A percentile compares a stretch with the other conserved stretches of the same genome.
Evolutionary conservation across 176 grass and related monocot genomes (phyloP).

Genomic region (Oryza glumipatula): DNA sequence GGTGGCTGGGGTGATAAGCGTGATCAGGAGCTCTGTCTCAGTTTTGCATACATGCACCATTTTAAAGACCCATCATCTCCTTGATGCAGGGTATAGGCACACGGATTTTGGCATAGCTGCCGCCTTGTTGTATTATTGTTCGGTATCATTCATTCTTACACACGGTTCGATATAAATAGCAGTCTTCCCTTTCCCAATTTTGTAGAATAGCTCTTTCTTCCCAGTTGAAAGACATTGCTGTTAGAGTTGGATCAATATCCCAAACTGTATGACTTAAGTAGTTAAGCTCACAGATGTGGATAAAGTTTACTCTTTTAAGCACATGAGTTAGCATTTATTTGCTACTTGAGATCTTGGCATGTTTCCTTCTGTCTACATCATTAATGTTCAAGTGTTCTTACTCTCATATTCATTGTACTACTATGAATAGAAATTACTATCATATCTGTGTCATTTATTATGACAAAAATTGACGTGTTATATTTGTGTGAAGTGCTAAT

Average conservation of each 20-base stretch:
- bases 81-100: constrained; percentile 33
- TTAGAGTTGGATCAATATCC: constrained; percentile 39
- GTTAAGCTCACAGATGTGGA: constrained; percentile 38
- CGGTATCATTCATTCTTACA: constrained; percentile 36
- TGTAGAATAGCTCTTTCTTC: constrained; percentile 41
- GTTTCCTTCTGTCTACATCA: constrained; percentile 8
- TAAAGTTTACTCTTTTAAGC: constrained; percentile 15
- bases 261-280: constrained; percentile 39
- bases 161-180: constrained; percentile 44
- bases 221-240: background rate
- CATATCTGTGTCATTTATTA: background rate
- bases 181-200: constrained; percentile 35
- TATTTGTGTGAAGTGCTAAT: constrained; percentile 18
- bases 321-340: constrained; percentile 15
- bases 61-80: constrained; percentile 35
- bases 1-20: constrained; percentile 94
- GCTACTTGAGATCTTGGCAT: background rate
- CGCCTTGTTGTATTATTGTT: constrained; percentile 55
- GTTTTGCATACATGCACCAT: constrained; percentile 95
- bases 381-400: constrained; percentile 29
- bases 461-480: background rate
- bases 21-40: constrained; percentile 86
- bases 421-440: too few relatives aligned
- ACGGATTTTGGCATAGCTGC: constrained; percentile 28
- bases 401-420: background rate